phyloP scores from a whole-genome alignment of 441 rosid species.

The Isatis lusitanica region DNA sequence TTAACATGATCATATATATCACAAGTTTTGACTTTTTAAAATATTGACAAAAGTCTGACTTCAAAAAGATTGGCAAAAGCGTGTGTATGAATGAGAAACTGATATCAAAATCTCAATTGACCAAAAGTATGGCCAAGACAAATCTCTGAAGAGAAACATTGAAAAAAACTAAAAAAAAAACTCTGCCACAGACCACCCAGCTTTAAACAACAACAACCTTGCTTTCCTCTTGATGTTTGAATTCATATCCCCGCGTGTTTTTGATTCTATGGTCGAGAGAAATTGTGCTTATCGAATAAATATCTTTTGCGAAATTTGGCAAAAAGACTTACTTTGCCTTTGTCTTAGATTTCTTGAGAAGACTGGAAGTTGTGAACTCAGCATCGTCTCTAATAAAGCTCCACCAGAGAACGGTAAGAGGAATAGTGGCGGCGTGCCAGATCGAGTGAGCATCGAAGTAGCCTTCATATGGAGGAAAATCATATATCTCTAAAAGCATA shows the following conservation, averaged over 20 bases:
- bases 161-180: neutral
- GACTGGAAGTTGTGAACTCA: constrained; percentile 51
- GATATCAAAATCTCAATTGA: constrained; percentile 22
- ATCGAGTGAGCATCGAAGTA: constrained; percentile 79
- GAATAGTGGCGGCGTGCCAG: constrained; percentile 84
- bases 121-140: neutral
- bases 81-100: neutral
- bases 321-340: constrained; percentile 31
- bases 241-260: constrained; percentile 5
- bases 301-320: neutral
- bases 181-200: constrained; percentile 22
- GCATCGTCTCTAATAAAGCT: constrained; percentile 89
- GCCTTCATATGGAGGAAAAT: constrained; percentile 80
- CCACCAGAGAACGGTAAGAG: constrained; percentile 90
- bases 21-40: constrained; percentile 6
- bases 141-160: neutral
- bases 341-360: constrained; percentile 58
- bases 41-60: constrained; percentile 2
- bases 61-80: neutral
- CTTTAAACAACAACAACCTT: constrained; percentile 2
- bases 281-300: neutral
- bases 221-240: neutral
- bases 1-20: constrained; percentile 19
- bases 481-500: constrained; percentile 86
- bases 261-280: constrained; percentile 18